Percentiles rank a stretch among this genome's conserved stretches.
Evolutionary conservation across 2,329 filamentous ascomycete genomes (phyloP).

Genomic region (Byssoonygena ceratinophila): DNA sequence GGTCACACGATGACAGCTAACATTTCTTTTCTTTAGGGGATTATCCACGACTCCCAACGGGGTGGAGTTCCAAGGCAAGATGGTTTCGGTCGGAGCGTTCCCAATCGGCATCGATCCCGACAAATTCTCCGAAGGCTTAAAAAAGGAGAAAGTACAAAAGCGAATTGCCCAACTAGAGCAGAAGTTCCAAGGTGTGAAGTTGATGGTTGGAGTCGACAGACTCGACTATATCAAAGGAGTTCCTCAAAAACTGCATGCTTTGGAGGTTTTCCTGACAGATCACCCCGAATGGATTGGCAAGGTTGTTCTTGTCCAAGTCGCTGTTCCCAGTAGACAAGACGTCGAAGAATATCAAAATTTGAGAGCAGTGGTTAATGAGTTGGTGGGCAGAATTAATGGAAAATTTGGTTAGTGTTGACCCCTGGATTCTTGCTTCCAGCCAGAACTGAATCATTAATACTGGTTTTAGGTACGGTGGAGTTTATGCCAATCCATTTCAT

Average conservation of each 20-base stretch:
- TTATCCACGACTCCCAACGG: conserved; percentile 74
- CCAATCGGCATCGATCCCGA: conserved; percentile 97
- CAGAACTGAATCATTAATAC: conserved; percentile 8
- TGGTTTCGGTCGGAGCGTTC: conserved; percentile 86
- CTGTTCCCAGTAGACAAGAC: conserved; percentile 86
- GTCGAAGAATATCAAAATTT: conserved; percentile 98
- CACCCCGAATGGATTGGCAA: conserved; percentile 98
- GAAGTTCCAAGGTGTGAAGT: conserved; percentile 91
- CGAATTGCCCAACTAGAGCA: conserved; percentile 73
- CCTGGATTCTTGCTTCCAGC: not conserved
- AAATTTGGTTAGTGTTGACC: conserved; percentile 56
- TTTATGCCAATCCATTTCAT: conserved; percentile 99
- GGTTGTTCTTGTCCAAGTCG: conserved; percentile 90
- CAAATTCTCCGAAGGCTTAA: conserved; percentile 81
- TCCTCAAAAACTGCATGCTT: conserved; percentile 89
- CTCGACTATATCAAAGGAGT: conserved; percentile 99
- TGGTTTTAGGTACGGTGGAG: conserved; percentile 62
- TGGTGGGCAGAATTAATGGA: conserved; percentile 93
- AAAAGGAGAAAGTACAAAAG: conserved; percentile 75
- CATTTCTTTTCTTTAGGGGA: conserved; percentile 25
- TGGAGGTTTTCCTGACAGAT: conserved; percentile 93
- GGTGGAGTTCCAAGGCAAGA: conserved; percentile 78
- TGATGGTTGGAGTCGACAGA: conserved; percentile 93
- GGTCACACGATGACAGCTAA: conserved; percentile 14
- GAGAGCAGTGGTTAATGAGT: conserved; percentile 87